Evolutionary conservation across 2,329 filamentous ascomycete species (phyloP).

Genomic region (Cladosporium sp.): DNA sequence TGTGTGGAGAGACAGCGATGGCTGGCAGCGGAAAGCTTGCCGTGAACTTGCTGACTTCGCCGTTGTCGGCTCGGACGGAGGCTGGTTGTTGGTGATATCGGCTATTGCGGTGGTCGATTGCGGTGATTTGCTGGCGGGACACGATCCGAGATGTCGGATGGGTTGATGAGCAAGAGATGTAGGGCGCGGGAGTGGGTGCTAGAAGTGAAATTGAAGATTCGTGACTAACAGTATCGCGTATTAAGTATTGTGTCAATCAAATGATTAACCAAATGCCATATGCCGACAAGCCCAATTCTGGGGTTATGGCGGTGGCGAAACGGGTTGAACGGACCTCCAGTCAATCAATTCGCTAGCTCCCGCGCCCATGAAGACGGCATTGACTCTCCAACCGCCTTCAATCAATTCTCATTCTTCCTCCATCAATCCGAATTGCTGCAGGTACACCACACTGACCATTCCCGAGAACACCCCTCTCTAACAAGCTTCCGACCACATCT

Average conservation of each 20-base stretch:
- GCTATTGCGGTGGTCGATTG: constrained; percentile 4
- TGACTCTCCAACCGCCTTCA: not conserved
- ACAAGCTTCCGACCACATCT: constrained; percentile 6
- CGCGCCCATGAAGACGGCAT: not conserved
- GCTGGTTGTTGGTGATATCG: not conserved
- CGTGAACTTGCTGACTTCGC: not conserved
- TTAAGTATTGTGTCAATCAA: too few species aligned
- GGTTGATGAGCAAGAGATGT: too few species aligned
- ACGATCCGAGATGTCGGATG: not conserved
- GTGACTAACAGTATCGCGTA: too few species aligned
- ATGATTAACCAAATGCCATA: too few species aligned
- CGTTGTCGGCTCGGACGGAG: constrained; percentile 6
- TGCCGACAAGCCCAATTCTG: too few species aligned
- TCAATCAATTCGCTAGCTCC: constrained; percentile 3
- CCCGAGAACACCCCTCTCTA: constrained; percentile 5
- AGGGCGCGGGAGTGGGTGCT: too few species aligned
- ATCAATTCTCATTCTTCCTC: constrained; percentile 5
- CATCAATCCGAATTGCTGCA: constrained; percentile 13
- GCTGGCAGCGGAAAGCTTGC: not conserved
- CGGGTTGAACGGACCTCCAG: not conserved
- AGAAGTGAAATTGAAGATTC: too few species aligned
- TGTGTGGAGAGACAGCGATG: not conserved
- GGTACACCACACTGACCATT: constrained; percentile 13
- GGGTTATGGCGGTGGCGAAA: too few species aligned
- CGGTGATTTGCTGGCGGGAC: not conserved